These are phyloP conservation scores for Senecio squalidus DNA, from an alignment of 140 eudicot species.

Conservation along the genomic window DNA sequence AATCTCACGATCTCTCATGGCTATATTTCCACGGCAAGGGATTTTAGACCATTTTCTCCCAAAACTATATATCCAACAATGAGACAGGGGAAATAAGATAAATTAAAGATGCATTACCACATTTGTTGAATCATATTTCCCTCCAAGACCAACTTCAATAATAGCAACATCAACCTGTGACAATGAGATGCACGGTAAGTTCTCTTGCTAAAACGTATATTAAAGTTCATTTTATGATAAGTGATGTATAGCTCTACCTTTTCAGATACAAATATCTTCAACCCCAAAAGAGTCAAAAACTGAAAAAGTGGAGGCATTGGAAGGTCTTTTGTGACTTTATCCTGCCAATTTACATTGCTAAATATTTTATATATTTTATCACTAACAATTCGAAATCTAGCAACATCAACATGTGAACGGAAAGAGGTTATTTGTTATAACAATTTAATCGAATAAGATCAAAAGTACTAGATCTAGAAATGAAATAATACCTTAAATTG, in stretches of 20 bases:
- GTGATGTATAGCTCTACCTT: constrained; percentile 38
- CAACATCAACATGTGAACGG: background rate
- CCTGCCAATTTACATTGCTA: constrained; percentile 42
- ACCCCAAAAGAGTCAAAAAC: constrained; percentile 80
- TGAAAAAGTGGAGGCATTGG: constrained; percentile 97
- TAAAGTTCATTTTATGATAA: background rate
- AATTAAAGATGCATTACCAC: constrained; percentile 56
- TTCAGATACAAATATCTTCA: constrained; percentile 69
- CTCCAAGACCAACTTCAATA: constrained; percentile 94
- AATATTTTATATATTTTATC: background rate
- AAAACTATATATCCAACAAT: background rate
- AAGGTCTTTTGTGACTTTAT: constrained; percentile 55
- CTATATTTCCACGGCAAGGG: background rate
- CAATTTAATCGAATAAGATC: background rate
- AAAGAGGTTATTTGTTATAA: background rate
- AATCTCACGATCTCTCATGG: too few species aligned
- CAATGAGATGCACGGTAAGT: constrained; percentile 8
- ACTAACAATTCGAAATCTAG: background rate
- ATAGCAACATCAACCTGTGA: constrained; percentile 92
- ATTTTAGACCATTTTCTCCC: background rate
- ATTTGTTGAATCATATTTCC: constrained; percentile 78
- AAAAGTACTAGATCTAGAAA: background rate
- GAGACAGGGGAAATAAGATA: background rate
- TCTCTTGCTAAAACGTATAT: background rate
- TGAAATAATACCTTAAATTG: constrained; percentile 51